These are phyloP conservation scores for Protomyces arabidopsidicola DNA, from an alignment of 1,139 yeast species.

Conservation along the genomic window DNA sequence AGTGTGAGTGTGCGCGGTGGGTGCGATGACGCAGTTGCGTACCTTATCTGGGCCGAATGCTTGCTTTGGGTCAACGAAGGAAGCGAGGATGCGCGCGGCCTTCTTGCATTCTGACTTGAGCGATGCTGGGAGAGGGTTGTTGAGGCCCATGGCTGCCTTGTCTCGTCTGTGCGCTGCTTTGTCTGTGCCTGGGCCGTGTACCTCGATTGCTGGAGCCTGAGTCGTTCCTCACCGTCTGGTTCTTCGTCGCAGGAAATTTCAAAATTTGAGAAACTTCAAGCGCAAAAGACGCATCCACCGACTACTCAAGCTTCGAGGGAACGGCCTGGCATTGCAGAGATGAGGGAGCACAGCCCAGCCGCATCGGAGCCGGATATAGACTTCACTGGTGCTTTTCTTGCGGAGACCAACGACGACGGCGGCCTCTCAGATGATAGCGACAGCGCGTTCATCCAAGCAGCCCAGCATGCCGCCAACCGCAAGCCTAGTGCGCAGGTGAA, in stretches of 20 bases:
- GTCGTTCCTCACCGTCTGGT: too few species aligned
- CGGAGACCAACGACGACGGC: slow-evolving; percentile 4
- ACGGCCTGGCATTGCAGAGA: not conserved
- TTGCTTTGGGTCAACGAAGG: slow-evolving; percentile 28
- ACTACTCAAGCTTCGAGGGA: too few species aligned
- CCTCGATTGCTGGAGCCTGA: too few species aligned
- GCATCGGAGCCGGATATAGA: slow-evolving; percentile 25
- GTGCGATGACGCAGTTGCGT: not conserved
- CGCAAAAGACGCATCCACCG: too few species aligned
- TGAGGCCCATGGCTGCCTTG: slow-evolving; percentile 55
- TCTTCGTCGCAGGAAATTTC: too few species aligned
- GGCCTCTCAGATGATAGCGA: slow-evolving; percentile 27
- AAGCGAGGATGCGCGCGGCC: slow-evolving; percentile 46
- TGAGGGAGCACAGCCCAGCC: slow-evolving; percentile 17
- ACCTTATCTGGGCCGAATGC: slow-evolving; percentile 44
- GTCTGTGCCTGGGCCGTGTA: too few species aligned
- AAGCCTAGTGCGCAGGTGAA: slow-evolving; percentile 1
- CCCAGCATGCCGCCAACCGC: slow-evolving; percentile 8
- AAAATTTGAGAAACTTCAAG: too few species aligned
- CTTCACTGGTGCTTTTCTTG: slow-evolving; percentile 8
- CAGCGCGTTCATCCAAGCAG: slow-evolving; percentile 25
- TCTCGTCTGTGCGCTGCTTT: too few species aligned
- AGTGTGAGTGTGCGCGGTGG: not conserved
- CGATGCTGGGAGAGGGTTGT: slow-evolving; percentile 92
- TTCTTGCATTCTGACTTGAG: slow-evolving; percentile 84